phyloP scores from a whole-genome alignment of 78 protist genomes.

The Salpingoeca rosetta region DNA sequence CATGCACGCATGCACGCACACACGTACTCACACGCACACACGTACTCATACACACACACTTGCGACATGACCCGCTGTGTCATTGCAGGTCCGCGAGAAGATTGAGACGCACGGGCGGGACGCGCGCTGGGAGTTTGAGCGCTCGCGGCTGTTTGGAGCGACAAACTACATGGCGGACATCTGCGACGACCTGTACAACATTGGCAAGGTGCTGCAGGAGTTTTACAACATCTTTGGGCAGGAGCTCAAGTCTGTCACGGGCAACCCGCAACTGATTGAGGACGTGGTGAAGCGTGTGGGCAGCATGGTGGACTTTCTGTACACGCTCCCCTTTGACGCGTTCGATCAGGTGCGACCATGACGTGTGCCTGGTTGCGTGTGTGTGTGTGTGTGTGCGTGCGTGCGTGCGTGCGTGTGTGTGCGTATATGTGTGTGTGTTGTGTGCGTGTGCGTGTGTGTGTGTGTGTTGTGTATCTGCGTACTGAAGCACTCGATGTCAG shows the following conservation, averaged over 20 bases:
- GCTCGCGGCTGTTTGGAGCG: conserved; percentile 44
- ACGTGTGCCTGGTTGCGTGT: too few species aligned
- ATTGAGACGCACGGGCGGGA: conserved; percentile 61
- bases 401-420: too few species aligned
- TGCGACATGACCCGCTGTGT: conserved; percentile 33
- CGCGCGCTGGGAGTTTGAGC: conserved; percentile 79
- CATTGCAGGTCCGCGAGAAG: conserved; percentile 38
- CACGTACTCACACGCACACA: too few species aligned
- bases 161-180: conserved; percentile 49
- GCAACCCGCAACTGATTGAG: conserved; percentile 56
- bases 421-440: too few species aligned
- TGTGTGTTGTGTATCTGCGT: too few species aligned
- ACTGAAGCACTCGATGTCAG: too few species aligned
- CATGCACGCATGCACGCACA: conserved; percentile 3
- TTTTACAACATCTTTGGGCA: conserved; percentile 46
- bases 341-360: conserved; percentile 32
- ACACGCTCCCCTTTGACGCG: conserved; percentile 41
- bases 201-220: conserved; percentile 30
- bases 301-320: conserved; percentile 36
- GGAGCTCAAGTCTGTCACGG: conserved; percentile 67
- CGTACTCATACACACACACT: too few species aligned
- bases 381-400: too few species aligned
- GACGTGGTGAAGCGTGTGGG: conserved; percentile 32
- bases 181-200: conserved; percentile 45
- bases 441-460: too few species aligned